A percentile compares a stretch with the other conserved stretches of the same genome.
Evolutionary conservation across 192 early-diverging fungal genomes (phyloP).

Genomic region (Entophlyctis luteolus): DNA sequence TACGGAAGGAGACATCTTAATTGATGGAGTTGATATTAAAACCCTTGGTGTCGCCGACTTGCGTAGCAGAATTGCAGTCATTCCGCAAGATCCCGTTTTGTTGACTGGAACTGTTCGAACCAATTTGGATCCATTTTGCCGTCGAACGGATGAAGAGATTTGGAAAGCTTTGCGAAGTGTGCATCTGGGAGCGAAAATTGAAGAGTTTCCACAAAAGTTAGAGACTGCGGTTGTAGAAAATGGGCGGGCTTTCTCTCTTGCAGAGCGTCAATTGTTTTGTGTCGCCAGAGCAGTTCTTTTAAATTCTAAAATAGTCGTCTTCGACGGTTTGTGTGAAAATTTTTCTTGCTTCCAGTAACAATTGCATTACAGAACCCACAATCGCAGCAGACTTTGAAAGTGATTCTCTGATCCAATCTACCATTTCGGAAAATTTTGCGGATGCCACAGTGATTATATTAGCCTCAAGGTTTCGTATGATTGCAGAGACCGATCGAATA

Average conservation of each 20-base stretch:
- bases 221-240: constrained; percentile 65
- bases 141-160: constrained; percentile 65
- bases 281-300: constrained; percentile 34
- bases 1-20: constrained; percentile 54
- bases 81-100: constrained; percentile 60
- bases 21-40: constrained; percentile 70
- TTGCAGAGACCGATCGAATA: constrained; percentile 47
- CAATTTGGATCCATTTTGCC: constrained; percentile 77
- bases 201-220: constrained; percentile 25
- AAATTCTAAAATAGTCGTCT: background rate
- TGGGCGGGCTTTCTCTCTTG: constrained; percentile 68
- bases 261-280: constrained; percentile 65
- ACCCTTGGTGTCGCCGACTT: constrained; percentile 58
- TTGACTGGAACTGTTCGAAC: constrained; percentile 66
- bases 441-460: constrained; percentile 51
- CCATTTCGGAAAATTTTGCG: constrained; percentile 46
- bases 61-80: constrained; percentile 50
- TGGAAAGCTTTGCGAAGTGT: constrained; percentile 75
- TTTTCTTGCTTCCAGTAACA: too few relatives aligned
- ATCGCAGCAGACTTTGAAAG: constrained; percentile 48
- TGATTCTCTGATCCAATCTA: constrained; percentile 49
- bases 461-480: constrained; percentile 47
- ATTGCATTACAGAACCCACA: constrained; percentile 45
- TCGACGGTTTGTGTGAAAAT: too few relatives aligned
- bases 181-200: constrained; percentile 56